Conservation (phyloP, 805 yeast genomes). For the Candida rishiriensis region DNA sequence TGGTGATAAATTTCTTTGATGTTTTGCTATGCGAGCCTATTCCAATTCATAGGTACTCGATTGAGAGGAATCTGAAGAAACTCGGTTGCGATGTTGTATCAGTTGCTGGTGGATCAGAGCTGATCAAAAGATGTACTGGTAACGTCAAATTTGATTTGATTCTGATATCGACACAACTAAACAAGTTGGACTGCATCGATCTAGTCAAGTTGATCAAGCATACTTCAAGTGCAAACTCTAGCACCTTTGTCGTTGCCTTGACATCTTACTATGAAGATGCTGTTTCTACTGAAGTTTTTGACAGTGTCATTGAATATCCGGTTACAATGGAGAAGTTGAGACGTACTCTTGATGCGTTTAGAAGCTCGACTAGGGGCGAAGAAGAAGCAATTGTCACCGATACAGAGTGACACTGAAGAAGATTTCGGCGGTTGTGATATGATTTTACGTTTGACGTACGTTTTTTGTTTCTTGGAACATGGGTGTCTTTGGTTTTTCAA, state of each 20-base stretch:
- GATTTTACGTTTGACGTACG: background rate
- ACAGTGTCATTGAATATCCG: slow-evolving; percentile 74
- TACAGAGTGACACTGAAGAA: slow-evolving; percentile 19
- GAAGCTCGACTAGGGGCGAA: slow-evolving; percentile 14
- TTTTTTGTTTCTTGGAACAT: background rate
- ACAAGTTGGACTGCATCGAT: slow-evolving; percentile 68
- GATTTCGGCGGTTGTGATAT: no score
- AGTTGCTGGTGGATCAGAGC: slow-evolving; percentile 75
- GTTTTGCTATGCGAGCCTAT: slow-evolving; percentile 83
- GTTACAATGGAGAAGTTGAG: slow-evolving; percentile 33
- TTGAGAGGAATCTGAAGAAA: slow-evolving; percentile 56
- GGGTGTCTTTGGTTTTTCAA: background rate
- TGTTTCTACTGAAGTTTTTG: slow-evolving; percentile 46
- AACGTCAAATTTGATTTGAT: slow-evolving; percentile 81
- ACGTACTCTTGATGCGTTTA: slow-evolving; percentile 25
- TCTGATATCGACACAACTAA: slow-evolving; percentile 65
- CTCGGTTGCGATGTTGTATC: slow-evolving; percentile 78
- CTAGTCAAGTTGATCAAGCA: slow-evolving; percentile 70
- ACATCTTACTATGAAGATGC: slow-evolving; percentile 75
- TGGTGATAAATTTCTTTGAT: slow-evolving; percentile 39
- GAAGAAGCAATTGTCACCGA: slow-evolving; percentile 33
- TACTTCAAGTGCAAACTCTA: slow-evolving; percentile 72
- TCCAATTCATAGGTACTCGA: slow-evolving; percentile 71
- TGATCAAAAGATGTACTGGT: slow-evolving; percentile 76
- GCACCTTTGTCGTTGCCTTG: slow-evolving; percentile 71